These are phyloP conservation scores for Aphanomyces invadans DNA, from an alignment of 352 stramenopile species.

Conservation along the genomic window DNA sequence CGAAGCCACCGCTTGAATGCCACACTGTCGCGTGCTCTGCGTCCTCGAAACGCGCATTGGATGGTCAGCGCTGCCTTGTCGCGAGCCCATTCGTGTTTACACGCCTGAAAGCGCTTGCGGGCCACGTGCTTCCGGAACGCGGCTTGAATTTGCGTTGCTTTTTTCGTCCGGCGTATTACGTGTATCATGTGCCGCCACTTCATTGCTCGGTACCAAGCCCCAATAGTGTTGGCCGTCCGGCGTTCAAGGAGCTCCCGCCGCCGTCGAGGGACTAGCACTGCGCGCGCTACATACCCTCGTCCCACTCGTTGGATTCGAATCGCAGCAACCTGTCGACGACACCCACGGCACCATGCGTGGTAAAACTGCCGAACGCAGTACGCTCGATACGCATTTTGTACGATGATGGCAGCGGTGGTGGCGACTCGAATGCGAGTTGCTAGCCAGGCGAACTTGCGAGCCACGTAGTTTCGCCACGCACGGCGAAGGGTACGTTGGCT, in stretches of 20 bases:
- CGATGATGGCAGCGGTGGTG: conserved; percentile 19
- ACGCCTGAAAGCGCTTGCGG: background rate
- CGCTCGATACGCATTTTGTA: conserved; percentile 29
- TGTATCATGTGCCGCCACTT: conserved; percentile 28
- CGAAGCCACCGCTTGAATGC: conserved; percentile 27
- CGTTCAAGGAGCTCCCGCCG: background rate
- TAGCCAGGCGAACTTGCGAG: conserved; percentile 59
- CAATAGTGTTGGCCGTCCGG: background rate
- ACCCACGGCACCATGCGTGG: background rate
- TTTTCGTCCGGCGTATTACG: conserved; percentile 27
- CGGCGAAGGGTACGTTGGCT: conserved; percentile 33
- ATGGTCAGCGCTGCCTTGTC: conserved; percentile 25
- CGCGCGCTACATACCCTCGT: conserved; percentile 7
- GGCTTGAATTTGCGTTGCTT: conserved; percentile 42
- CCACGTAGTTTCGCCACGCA: conserved; percentile 51
- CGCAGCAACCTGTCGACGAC: background rate
- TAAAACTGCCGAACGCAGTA: background rate
- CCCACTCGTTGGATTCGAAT: background rate
- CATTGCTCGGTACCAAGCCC: conserved; percentile 8
- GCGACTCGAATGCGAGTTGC: conserved; percentile 32
- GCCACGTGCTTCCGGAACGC: conserved; percentile 29
- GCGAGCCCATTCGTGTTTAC: conserved; percentile 15
- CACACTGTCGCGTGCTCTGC: conserved; percentile 26
- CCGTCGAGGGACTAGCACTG: background rate
- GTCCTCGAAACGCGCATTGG: conserved; percentile 9